Evolutionary conservation across 1,139 yeast genomes (phyloP), one percentile per base, ranked within the genome.

Genomic region (Candida sojae): DNA sequence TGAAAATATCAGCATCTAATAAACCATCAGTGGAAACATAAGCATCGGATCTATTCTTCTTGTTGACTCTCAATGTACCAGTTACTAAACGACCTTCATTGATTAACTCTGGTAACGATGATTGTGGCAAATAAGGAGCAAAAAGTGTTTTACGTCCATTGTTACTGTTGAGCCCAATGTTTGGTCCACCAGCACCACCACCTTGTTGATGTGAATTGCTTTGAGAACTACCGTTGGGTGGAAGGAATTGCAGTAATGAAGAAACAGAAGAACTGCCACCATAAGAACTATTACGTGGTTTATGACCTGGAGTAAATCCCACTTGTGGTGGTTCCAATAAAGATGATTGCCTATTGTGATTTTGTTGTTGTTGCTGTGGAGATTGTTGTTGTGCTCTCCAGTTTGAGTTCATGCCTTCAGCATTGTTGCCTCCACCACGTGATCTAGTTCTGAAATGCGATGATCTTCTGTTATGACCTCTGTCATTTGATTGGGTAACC

Each of bases 1-100:
- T 93, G 64, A 91, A 93, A 53, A 93, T 90, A 67, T 93, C 99
- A 0, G 98, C 96, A 68, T 93, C 99, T 54, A 93, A 77, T 40
- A 92, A 79, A 2, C 97, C 97, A 63, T 92, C 97, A 0, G 98
- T 93, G 4, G 97, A 86, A 13, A 93, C 98, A 68, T 95, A 93
- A 1, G 99, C 99, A 68, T 93, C 99, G 0, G 97, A 89, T 60
- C 99, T 81, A 66, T 93, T 93, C 70, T 93, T 93, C 65, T 91
- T 91, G 70, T 93, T 93, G 46, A 93, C 99, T 57, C 99, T 81
- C 58, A 93, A 76, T 25, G 88, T 86, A 57, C 99, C 99, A 4
- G 96, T 86, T 6, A 93, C 99, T 51, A 93, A 77, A 53, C 92
- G 81, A 23, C 99, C 99, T 55, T 93, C 97, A 54, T 83, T 83